A percentile compares a stretch with the other conserved stretches of the same genome.
These are phyloP conservation scores for Ophiostoma sp. DNA, from an alignment of 2,329 filamentous ascomycete species.

Conservation along the genomic window DNA sequence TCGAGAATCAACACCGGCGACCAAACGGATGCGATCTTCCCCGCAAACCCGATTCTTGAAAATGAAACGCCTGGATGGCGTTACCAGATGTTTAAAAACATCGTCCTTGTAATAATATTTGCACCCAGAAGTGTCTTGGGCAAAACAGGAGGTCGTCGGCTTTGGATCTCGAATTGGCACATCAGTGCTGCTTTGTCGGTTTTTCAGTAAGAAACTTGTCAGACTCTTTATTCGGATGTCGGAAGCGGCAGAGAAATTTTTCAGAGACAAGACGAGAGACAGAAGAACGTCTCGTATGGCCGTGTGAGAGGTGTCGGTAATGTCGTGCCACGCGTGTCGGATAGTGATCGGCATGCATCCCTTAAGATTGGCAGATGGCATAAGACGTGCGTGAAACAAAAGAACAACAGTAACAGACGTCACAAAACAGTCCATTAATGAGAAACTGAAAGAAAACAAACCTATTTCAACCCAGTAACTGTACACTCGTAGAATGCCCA, in stretches of 20 bases:
- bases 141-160: not conserved
- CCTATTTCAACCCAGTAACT: not conserved
- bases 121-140: not conserved
- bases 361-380: conserved; percentile 1
- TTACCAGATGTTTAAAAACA: not conserved
- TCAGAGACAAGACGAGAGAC: not conserved
- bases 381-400: conserved; percentile 1
- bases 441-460: not conserved
- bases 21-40: not conserved
- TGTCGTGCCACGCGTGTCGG: conserved; percentile 1
- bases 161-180: not conserved
- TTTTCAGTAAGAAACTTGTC: not conserved
- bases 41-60: no score
- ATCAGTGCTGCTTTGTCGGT: not conserved
- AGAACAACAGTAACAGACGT: not conserved
- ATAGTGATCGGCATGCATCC: conserved; percentile 10
- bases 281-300: not conserved
- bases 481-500: conserved; percentile 15
- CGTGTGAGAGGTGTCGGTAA: not conserved
- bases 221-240: not conserved
- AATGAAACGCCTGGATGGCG: no score
- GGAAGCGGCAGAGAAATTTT: not conserved
- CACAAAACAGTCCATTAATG: not conserved
- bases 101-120: not conserved
- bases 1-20: not conserved